Evolutionary conservation across 495 filamentous ascomycete species (phyloP), one percentile per base, ranked within the genome.

Genomic region (Rusavskia elegans): DNA sequence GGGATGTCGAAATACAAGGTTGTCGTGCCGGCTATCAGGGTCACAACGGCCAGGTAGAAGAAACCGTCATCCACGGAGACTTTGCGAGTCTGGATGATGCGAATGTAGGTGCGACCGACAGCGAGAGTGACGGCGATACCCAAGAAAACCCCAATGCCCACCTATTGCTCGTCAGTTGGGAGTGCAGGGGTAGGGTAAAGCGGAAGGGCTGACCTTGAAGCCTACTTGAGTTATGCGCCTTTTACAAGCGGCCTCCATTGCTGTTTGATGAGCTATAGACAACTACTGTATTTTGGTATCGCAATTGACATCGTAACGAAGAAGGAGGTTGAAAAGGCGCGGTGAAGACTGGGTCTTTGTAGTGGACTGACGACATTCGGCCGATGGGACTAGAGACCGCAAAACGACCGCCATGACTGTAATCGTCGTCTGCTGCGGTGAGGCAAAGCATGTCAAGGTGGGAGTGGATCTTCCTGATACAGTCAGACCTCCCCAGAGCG

Each of bases 21-120:
- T 10, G 16, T 46, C 7, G 53, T 56, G 14, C 53, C 54, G 2
- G 50, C 45, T 29, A 53, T 42, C 2, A 59, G 27, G 21, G 53
- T 39, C 27, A 21, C n/a, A 14, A 51, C 23, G 19, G 53, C 53
- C 25, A 52, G 49, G 20, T 44, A 50, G 16, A 57, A 53, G 49
- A 58, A 58, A 25, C 42, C 56, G 25, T 58, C 56, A 32, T 58
- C 56, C 10, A 52, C 42, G 16, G 41, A 19, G 13, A 55, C 13
- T 16, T 30, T 35, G 20, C 30, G 49, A 3, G 41, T 45, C 27
- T 11, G 51, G 32, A 38, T 20, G 13, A 40, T 39, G 19, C 56
- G 56, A 19, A 52, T 41, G 25, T 45, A 38, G 13, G 49, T 41
- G 17, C 56, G 56, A 40, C 44, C 52, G 13, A 20, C 45, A n/a